phyloP scores from a whole-genome alignment of 2,329 filamentous ascomycete genomes.

The Venturia carpophila region DNA sequence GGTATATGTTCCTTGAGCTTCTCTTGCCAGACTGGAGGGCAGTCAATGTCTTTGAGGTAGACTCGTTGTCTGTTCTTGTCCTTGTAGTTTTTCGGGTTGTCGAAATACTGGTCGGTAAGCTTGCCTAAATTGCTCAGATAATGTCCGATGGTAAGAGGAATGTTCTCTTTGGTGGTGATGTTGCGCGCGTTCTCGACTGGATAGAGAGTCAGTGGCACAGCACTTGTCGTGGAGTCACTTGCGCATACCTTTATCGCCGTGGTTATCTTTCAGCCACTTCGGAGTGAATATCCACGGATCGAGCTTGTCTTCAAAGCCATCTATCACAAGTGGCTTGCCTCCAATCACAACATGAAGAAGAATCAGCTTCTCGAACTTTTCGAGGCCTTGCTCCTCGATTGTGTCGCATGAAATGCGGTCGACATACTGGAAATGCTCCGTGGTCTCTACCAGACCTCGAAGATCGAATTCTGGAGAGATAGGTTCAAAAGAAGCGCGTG shows the following conservation, averaged over 20 bases:
- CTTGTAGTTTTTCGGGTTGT: slow-evolving; percentile 62
- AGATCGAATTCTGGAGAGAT: slow-evolving; percentile 82
- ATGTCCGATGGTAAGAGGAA: slow-evolving; percentile 80
- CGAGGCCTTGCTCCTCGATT: slow-evolving; percentile 66
- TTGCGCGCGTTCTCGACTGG: slow-evolving; percentile 79
- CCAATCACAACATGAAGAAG: slow-evolving; percentile 73
- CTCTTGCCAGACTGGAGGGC: slow-evolving; percentile 77
- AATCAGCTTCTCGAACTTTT: slow-evolving; percentile 79
- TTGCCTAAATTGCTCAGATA: slow-evolving; percentile 83
- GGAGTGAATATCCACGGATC: slow-evolving; percentile 71
- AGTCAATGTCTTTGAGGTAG: slow-evolving; percentile 96
- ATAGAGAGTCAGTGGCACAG: slow-evolving; percentile 21
- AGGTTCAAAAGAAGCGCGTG: slow-evolving; percentile 84
- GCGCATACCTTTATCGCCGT: slow-evolving; percentile 67
- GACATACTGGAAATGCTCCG: slow-evolving; percentile 80
- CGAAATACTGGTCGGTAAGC: slow-evolving; percentile 70
- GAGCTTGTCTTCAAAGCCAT: slow-evolving; percentile 72
- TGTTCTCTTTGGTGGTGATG: slow-evolving; percentile 61
- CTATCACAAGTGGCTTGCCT: slow-evolving; percentile 83
- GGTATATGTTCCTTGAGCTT: slow-evolving; percentile 72
- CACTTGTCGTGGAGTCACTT: slow-evolving; percentile 22
- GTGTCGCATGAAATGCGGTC: slow-evolving; percentile 70
- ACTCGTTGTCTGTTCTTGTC: slow-evolving; percentile 76
- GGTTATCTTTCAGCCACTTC: slow-evolving; percentile 70
- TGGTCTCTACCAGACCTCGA: slow-evolving; percentile 62